phyloP scores from a whole-genome alignment of 2,329 filamentous ascomycete species.

The Beauveria rudraprayagi region DNA sequence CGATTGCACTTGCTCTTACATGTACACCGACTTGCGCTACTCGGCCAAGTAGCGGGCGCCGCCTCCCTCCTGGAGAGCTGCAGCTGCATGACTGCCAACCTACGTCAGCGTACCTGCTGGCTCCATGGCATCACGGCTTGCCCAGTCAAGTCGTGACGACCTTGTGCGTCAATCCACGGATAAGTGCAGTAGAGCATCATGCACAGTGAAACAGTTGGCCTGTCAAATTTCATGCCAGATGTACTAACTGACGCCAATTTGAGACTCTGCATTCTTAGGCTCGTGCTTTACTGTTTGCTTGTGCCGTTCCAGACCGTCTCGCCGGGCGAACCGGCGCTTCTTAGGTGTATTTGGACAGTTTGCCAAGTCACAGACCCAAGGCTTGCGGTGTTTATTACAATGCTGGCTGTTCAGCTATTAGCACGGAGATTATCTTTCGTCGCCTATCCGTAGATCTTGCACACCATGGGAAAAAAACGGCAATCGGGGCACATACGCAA shows the following conservation, averaged over 20 bases:
- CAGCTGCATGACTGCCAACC: slow-evolving; percentile 4
- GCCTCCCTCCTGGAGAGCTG: not conserved
- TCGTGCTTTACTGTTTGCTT: slow-evolving; percentile 32
- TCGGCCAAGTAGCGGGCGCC: not conserved
- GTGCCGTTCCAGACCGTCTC: slow-evolving; percentile 34
- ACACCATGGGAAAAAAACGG: not conserved
- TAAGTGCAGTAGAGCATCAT: not conserved
- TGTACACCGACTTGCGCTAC: not conserved
- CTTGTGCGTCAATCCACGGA: not conserved
- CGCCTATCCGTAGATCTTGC: not conserved
- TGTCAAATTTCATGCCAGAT: not conserved
- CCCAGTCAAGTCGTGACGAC: not conserved
- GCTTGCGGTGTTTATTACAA: slow-evolving; percentile 35
- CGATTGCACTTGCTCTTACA: not conserved
- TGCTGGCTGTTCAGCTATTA: slow-evolving; percentile 28
- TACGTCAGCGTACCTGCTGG: slow-evolving; percentile 3
- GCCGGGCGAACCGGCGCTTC: slow-evolving; percentile 33
- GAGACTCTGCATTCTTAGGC: slow-evolving; percentile 9
- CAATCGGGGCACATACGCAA: slow-evolving; percentile 22
- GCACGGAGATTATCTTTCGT: not conserved
- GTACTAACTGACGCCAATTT: not conserved
- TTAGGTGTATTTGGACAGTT: slow-evolving; percentile 34
- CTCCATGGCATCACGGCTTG: not conserved
- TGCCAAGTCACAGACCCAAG: slow-evolving; percentile 30
- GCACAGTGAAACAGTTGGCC: not conserved